phyloP scores from a whole-genome alignment of 331 rosid genomes.

The Cydonia oblonga region DNA sequence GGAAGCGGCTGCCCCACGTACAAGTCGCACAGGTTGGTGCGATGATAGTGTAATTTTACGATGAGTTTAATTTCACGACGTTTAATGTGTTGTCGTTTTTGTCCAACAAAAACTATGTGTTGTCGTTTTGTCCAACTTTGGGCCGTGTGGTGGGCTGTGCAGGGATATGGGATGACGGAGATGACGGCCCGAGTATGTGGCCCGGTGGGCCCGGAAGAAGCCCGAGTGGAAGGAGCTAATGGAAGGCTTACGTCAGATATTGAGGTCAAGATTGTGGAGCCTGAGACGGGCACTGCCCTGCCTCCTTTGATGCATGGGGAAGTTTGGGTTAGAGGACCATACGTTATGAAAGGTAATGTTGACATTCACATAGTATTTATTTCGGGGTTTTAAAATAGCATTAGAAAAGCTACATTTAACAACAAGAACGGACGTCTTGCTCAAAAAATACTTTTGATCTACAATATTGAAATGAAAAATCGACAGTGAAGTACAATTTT shows the following conservation, averaged over 20 bases:
- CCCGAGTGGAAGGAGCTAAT: constrained; percentile 11
- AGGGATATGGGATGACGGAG: constrained; percentile 26
- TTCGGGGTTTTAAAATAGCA: too few relatives aligned
- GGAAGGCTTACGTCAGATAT: constrained; percentile 15
- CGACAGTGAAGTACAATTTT: too few relatives aligned
- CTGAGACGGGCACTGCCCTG: neutral
- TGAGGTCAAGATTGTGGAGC: constrained; percentile 23
- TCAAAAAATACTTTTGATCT: too few relatives aligned
- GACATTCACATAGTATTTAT: too few relatives aligned
- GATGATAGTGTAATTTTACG: too few relatives aligned
- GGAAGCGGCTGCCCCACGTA: constrained; percentile 8
- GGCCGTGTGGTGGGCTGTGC: neutral
- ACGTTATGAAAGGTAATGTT: constrained; percentile 17
- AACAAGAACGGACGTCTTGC: too few relatives aligned
- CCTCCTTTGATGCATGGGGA: constrained; percentile 15
- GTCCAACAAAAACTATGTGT: too few relatives aligned
- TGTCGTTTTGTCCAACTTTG: neutral
- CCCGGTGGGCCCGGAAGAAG: constrained; percentile 11
- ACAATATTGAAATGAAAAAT: too few relatives aligned
- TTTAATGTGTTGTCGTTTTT: too few relatives aligned
- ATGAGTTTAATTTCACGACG: too few relatives aligned
- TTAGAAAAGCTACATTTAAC: too few relatives aligned
- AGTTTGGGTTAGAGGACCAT: constrained; percentile 19
- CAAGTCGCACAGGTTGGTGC: constrained; percentile 13
- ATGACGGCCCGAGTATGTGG: constrained; percentile 17